Evolutionary conservation across 345 rosid species (phyloP).

Genomic region (Dimocarpus longan): DNA sequence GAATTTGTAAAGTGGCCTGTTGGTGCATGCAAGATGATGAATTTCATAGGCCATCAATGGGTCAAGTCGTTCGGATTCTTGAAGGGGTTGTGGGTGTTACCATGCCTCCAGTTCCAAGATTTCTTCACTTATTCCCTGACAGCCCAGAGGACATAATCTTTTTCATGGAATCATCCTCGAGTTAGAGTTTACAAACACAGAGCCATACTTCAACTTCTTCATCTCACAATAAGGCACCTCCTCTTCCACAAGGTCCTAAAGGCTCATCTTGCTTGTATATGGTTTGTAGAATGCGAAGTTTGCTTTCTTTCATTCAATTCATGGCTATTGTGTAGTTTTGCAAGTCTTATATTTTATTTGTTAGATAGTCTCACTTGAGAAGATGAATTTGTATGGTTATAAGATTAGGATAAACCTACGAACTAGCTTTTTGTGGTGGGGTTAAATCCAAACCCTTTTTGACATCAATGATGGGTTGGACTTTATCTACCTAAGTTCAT

Average conservation of each 20-base stretch:
- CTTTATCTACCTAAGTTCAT: too few species aligned
- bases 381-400: too few species aligned
- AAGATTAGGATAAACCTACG: too few species aligned
- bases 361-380: too few species aligned
- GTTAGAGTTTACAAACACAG: constrained; percentile 36
- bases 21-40: constrained; percentile 92
- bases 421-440: too few species aligned
- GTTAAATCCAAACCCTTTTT: too few species aligned
- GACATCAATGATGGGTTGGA: too few species aligned
- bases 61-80: constrained; percentile 81
- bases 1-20: constrained; percentile 68
- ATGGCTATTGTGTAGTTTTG: too few species aligned
- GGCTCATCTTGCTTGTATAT: too few species aligned
- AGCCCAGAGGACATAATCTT: constrained; percentile 41
- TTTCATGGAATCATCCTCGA: constrained; percentile 50
- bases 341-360: too few species aligned
- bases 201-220: constrained; percentile 27
- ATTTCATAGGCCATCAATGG: constrained; percentile 68
- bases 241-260: constrained; percentile 19
- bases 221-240: constrained; percentile 29
- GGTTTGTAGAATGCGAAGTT: too few species aligned
- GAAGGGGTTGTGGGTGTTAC: constrained; percentile 68
- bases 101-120: constrained; percentile 59
- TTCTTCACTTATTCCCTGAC: constrained; percentile 48
- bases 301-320: too few species aligned